phyloP scores from a whole-genome alignment of 768 basidiomycete genomes.

The Termitomyces eurrhizus region DNA sequence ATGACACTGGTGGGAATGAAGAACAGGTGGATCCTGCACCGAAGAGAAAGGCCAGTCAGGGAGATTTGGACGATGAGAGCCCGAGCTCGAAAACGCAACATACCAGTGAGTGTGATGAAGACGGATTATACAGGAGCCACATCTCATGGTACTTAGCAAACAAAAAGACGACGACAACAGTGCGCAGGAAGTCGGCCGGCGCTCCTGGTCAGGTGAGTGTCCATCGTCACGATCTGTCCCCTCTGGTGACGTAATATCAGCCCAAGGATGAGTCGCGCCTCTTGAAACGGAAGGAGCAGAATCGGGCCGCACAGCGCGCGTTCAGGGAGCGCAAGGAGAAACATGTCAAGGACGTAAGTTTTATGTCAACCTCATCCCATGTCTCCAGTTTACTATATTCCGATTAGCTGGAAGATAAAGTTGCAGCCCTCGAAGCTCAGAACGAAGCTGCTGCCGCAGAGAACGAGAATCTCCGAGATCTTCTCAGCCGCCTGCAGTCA shows the following conservation, averaged over 20 bases:
- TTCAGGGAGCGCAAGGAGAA: slow-evolving; percentile 98
- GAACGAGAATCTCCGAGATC: slow-evolving; percentile 87
- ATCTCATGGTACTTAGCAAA: slow-evolving; percentile 7
- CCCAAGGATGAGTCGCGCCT: slow-evolving; percentile 70
- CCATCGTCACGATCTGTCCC: slow-evolving; percentile 1
- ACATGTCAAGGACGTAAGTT: slow-evolving; percentile 91
- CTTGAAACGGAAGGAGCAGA: slow-evolving; percentile 93
- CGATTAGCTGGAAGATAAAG: slow-evolving; percentile 82
- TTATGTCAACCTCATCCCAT: not conserved
- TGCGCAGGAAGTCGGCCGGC: slow-evolving; percentile 34
- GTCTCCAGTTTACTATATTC: not conserved
- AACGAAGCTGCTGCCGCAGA: slow-evolving; percentile 69
- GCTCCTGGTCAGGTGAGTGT: slow-evolving; percentile 24
- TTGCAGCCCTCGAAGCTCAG: slow-evolving; percentile 81
- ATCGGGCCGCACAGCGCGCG: slow-evolving; percentile 93
- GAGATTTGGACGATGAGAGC: slow-evolving; percentile 57
- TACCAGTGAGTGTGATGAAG: slow-evolving; percentile 39
- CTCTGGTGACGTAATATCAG: slow-evolving; percentile 19
- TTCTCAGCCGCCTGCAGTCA: slow-evolving; percentile 77
- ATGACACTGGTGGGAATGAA: slow-evolving; percentile 27
- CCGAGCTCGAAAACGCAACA: slow-evolving; percentile 67
- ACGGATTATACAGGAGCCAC: not conserved
- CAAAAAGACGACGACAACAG: slow-evolving; percentile 20
- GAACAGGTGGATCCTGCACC: slow-evolving; percentile 46
- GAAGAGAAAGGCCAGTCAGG: slow-evolving; percentile 77